Percentiles rank a stretch among this genome's conserved stretches.
Evolutionary conservation across 129 eudicot genomes (phyloP).

Genomic region (Flaveria ramosissima): DNA sequence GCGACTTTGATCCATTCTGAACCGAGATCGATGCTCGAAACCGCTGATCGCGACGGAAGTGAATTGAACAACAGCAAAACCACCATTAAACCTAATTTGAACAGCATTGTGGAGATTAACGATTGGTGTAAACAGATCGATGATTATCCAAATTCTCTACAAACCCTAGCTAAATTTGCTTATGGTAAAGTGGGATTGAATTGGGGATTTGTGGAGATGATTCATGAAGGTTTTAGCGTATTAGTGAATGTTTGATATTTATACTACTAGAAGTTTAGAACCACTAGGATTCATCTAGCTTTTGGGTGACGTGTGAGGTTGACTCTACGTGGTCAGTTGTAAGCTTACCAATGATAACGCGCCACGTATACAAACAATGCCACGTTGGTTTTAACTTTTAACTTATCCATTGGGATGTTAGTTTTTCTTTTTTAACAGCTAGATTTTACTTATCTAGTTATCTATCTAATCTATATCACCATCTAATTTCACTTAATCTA

Average conservation of each 20-base stretch:
- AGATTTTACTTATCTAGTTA: too few relatives aligned
- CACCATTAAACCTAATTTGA: slow-evolving; percentile 34
- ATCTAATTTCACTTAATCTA: too few relatives aligned
- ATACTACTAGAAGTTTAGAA: background rate
- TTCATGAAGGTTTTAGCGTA: slow-evolving; percentile 18
- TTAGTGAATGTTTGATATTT: background rate
- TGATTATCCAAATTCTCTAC: slow-evolving; percentile 10
- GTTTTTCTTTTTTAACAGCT: too few relatives aligned
- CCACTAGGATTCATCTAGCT: slow-evolving; percentile 16
- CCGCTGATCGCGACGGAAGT: slow-evolving; percentile 65
- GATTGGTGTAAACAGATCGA: background rate
- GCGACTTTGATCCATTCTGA: slow-evolving; percentile 95
- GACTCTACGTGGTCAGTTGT: slow-evolving; percentile 39
- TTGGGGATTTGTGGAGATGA: slow-evolving; percentile 21
- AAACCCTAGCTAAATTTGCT: slow-evolving; percentile 30
- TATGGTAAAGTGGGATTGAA: slow-evolving; percentile 13
- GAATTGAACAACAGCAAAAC: slow-evolving; percentile 33
- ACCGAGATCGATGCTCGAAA: slow-evolving; percentile 94
- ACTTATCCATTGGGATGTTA: background rate
- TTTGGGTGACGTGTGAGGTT: slow-evolving; percentile 18
- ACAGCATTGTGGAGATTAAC: slow-evolving; percentile 18
- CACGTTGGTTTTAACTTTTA: slow-evolving; percentile 41
- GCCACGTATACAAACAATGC: slow-evolving; percentile 34
- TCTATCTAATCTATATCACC: too few relatives aligned
- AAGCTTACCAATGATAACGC: slow-evolving; percentile 28